phyloP scores from a whole-genome alignment of 2,329 filamentous ascomycete species.

The Xylariaceae sp. region DNA sequence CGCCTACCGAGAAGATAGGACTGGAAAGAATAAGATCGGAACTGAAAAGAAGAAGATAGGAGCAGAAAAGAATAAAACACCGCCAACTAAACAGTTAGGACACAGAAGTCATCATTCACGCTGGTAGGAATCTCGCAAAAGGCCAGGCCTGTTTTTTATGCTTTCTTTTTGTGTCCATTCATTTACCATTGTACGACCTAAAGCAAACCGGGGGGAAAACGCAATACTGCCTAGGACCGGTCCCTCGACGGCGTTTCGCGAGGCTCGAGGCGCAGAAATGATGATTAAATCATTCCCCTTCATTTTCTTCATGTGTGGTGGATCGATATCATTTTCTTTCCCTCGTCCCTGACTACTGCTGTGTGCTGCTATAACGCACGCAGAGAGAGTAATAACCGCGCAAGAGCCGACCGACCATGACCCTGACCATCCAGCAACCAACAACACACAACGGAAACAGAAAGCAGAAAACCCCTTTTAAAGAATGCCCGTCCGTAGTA shows the following conservation, averaged over 20 bases:
- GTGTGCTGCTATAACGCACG: conserved; percentile 13
- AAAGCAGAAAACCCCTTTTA: conserved; percentile 32
- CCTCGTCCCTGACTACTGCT: conserved; percentile 22
- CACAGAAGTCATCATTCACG: neutral
- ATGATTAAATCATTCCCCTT: conserved; percentile 22
- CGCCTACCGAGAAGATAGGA: neutral
- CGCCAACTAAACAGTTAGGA: neutral
- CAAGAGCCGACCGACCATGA: conserved; percentile 29
- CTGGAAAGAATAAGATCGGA: too few species aligned
- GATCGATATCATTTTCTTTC: conserved; percentile 16
- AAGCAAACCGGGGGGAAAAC: conserved; percentile 30
- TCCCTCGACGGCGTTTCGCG: conserved; percentile 18
- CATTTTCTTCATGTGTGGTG: conserved; percentile 12
- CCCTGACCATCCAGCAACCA: conserved; percentile 29
- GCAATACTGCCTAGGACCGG: conserved; percentile 30
- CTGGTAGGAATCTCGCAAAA: neutral
- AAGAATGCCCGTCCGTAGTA: conserved; percentile 33
- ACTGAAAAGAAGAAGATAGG: neutral
- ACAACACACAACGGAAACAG: conserved; percentile 23
- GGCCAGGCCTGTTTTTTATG: conserved; percentile 10
- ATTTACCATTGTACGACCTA: conserved; percentile 33
- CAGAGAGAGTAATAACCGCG: conserved; percentile 21
- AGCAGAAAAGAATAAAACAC: neutral
- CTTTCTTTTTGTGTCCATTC: conserved; percentile 29
- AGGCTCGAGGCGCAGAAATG: conserved; percentile 17